Percentiles rank a stretch among this genome's conserved stretches.
phyloP scores from a whole-genome alignment of 1,284 basidiomycete species.

The Leccinum subfulvum region DNA sequence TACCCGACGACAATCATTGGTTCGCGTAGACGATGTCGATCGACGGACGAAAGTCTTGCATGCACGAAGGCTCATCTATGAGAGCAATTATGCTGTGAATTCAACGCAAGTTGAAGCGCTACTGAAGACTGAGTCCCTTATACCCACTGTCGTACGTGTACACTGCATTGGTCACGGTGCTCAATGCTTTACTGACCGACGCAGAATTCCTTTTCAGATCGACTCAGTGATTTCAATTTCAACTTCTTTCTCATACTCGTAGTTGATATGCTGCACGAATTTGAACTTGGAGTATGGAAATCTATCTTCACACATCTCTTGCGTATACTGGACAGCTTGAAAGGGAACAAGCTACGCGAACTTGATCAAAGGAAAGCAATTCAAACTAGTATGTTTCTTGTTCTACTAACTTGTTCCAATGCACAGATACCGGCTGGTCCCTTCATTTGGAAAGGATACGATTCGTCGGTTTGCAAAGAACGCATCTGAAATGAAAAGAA shows the following conservation, averaged over 20 bases:
- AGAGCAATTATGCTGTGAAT: constrained; percentile 14
- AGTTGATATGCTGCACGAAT: neutral
- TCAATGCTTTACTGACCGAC: neutral
- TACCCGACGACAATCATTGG: neutral
- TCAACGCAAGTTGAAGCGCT: constrained; percentile 9
- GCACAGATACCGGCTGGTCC: too few species aligned
- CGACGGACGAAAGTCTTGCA: constrained; percentile 6
- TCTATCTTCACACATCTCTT: neutral
- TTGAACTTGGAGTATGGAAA: neutral
- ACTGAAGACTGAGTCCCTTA: constrained; percentile 13
- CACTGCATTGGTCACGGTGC: neutral
- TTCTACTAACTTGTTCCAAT: too few species aligned
- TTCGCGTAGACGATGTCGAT: neutral
- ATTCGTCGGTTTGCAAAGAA: too few species aligned
- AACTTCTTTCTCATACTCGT: neutral
- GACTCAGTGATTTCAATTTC: neutral
- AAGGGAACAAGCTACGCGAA: neutral
- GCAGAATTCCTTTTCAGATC: neutral
- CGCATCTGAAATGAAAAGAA: too few species aligned
- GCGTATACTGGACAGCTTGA: neutral
- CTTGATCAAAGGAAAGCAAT: too few species aligned
- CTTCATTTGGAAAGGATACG: too few species aligned
- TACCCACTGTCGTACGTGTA: neutral
- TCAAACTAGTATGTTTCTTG: too few species aligned
- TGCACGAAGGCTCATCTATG: constrained; percentile 17